These are phyloP conservation scores for Penicillium flavigenum DNA, from an alignment of 495 filamentous ascomycete genomes.

Conservation along the genomic window DNA sequence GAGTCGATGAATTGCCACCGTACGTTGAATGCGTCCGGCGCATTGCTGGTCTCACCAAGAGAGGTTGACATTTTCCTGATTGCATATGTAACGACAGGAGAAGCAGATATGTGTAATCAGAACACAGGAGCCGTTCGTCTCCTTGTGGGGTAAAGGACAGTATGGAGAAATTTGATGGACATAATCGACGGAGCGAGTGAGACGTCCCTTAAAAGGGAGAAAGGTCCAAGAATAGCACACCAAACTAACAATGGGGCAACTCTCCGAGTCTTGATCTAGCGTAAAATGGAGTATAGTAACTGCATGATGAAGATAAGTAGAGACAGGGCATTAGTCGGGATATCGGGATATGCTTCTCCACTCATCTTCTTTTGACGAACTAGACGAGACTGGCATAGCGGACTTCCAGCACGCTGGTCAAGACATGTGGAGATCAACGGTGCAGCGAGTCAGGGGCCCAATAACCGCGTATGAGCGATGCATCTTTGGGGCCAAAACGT, in stretches of 20 bases:
- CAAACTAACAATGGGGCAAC: not conserved
- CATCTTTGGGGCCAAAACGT: not conserved
- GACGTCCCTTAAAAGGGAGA: not conserved
- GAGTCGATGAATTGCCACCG: constrained; percentile 48
- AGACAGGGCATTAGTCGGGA: not conserved
- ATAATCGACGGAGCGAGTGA: not conserved
- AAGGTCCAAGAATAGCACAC: not conserved
- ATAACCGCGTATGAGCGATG: not conserved
- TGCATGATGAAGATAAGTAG: not conserved
- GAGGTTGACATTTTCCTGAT: constrained; percentile 20
- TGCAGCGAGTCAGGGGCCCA: constrained; percentile 1
- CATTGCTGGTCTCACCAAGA: constrained; percentile 1
- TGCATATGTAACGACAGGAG: not conserved
- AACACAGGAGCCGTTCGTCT: not conserved
- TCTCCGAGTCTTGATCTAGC: not conserved
- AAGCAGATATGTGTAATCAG: not conserved
- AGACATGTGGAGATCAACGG: not conserved
- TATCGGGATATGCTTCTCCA: not conserved
- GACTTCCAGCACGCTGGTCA: constrained; percentile 1
- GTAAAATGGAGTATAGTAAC: not conserved
- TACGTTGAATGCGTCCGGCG: constrained; percentile 15
- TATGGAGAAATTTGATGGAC: not conserved
- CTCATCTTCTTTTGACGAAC: constrained; percentile 5
- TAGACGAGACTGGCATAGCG: constrained; percentile 2
- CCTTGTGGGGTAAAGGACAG: not conserved